Percentiles rank a stretch among this genome's conserved stretches.
phyloP scores from a whole-genome alignment of 495 filamentous ascomycete genomes.

The Elasticomyces elasticus region DNA sequence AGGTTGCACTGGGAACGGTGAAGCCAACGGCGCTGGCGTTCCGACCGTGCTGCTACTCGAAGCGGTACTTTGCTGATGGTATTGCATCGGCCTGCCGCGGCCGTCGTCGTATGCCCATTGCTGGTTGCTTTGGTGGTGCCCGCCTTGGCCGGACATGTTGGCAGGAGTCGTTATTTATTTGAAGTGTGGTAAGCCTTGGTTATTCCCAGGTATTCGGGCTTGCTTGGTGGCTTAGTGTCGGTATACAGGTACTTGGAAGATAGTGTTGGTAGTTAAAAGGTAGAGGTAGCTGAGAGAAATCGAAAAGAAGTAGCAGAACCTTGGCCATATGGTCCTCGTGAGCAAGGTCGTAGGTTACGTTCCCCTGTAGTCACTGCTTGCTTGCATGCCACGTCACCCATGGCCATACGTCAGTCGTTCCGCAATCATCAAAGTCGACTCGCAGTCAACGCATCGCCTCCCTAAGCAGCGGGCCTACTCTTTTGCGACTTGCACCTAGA shows the following conservation, averaged over 20 bases:
- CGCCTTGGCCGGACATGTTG: conserved; percentile 5
- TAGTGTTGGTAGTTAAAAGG: neutral
- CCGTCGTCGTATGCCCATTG: conserved; percentile 9
- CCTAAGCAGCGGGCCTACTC: conserved; percentile 76
- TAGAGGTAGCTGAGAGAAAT: neutral
- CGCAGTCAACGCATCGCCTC: conserved; percentile 34
- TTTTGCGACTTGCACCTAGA: conserved; percentile 67
- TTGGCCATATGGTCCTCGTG: neutral
- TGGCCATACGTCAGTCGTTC: neutral
- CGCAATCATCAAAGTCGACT: too few relatives aligned
- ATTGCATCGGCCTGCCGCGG: neutral
- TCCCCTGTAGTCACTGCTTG: neutral
- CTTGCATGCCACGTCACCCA: neutral
- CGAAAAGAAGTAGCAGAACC: neutral
- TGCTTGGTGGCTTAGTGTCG: neutral
- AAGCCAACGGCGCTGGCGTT: neutral
- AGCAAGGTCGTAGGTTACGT: neutral
- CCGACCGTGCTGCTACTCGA: neutral
- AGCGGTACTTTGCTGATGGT: neutral
- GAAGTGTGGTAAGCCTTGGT: neutral
- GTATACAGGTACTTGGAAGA: neutral
- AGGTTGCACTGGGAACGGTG: neutral
- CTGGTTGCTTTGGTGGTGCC: conserved; percentile 1
- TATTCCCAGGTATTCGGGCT: neutral
- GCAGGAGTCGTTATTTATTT: neutral